Conservation (phyloP, 1,284 basidiomycete species). For the Tausonia pullulans region DNA sequence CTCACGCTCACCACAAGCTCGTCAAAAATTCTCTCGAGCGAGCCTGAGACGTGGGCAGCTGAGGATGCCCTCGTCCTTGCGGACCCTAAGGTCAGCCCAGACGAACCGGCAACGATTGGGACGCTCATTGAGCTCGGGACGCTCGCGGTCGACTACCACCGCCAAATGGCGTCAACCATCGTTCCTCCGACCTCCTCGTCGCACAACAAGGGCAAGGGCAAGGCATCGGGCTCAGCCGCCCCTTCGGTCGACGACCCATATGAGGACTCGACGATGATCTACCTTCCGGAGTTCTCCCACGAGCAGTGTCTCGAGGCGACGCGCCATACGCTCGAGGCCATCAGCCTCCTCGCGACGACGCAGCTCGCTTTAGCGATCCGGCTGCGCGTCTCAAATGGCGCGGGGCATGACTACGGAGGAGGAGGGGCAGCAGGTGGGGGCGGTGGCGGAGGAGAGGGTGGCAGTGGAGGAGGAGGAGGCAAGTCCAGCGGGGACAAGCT, state of each 20-base stretch:
- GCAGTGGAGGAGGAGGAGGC: background rate
- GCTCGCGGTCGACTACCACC: constrained; percentile 51
- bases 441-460: background rate
- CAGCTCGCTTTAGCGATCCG: constrained; percentile 57
- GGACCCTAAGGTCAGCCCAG: constrained; percentile 54
- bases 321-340: constrained; percentile 52
- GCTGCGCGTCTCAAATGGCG: constrained; percentile 3
- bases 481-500: constrained; percentile 34
- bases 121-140: constrained; percentile 65
- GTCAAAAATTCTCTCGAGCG: constrained; percentile 52
- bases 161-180: constrained; percentile 7
- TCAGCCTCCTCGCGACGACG: constrained; percentile 61
- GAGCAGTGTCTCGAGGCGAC: constrained; percentile 45
- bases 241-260: too few species aligned
- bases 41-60: constrained; percentile 55
- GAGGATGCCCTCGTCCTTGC: constrained; percentile 22
- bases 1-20: constrained; percentile 59
- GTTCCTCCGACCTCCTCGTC: too few species aligned
- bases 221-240: too few species aligned
- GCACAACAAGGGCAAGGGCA: too few species aligned
- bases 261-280: background rate
- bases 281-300: constrained; percentile 41
- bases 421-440: too few species aligned
- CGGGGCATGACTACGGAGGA: background rate
- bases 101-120: constrained; percentile 64